Conservation (phyloP, 192 early-diverging fungal species). For the Coemansia javaensis region DNA sequence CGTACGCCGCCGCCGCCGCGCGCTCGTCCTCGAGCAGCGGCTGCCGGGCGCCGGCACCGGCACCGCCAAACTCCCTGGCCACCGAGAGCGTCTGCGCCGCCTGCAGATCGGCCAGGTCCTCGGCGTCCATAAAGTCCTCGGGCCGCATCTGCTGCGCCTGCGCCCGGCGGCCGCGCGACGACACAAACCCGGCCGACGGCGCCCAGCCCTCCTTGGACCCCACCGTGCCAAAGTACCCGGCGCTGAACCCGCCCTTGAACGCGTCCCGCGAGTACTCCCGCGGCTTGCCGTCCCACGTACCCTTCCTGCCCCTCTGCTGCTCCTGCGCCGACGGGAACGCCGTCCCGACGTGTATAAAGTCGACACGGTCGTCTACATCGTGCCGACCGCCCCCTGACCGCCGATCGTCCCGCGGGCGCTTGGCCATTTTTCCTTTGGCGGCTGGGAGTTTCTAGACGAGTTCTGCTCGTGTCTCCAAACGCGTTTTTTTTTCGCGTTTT, state of each 20-base stretch:
- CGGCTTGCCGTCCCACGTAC: constrained; percentile 63
- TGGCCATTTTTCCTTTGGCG: constrained; percentile 1
- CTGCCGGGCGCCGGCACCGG: background rate
- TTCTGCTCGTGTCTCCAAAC: too few relatives aligned
- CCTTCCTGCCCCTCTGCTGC: constrained; percentile 4
- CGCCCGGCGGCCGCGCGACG: constrained; percentile 63
- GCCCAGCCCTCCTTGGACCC: constrained; percentile 88
- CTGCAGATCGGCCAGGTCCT: constrained; percentile 68
- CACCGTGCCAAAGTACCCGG: constrained; percentile 92
- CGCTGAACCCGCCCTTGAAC: constrained; percentile 91
- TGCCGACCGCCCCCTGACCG: background rate
- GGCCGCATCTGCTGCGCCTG: constrained; percentile 45
- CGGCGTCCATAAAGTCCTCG: constrained; percentile 97
- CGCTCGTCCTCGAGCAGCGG: background rate
- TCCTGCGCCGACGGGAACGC: constrained; percentile 12
- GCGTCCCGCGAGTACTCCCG: constrained; percentile 83
- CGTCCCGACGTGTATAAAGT: constrained; percentile 38
- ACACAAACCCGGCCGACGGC: constrained; percentile 63
- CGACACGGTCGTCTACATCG: constrained; percentile 8
- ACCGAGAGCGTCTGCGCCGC: constrained; percentile 8
- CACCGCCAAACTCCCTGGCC: background rate
- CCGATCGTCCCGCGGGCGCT: too few relatives aligned
- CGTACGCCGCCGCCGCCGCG: background rate
- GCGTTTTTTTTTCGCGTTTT: too few relatives aligned
- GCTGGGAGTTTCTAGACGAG: too few relatives aligned